Evolutionary conservation across 768 basidiomycete genomes (phyloP), one percentile per base, ranked within the genome.

Genomic region (Podaxis sp.): DNA sequence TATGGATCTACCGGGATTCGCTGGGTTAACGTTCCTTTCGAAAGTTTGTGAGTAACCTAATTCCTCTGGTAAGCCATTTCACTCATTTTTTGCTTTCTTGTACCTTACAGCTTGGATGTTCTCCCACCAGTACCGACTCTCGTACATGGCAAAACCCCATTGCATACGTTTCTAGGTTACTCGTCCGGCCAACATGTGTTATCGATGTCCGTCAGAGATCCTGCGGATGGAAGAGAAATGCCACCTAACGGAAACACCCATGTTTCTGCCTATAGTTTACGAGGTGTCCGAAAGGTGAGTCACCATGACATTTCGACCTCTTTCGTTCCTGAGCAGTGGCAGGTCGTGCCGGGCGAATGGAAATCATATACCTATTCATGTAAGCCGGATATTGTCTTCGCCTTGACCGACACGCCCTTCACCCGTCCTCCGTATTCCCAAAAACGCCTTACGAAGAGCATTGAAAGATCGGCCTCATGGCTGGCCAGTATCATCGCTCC

Each of bases 11-110:
- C 74, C 8, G 79, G 84, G 0, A 81, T 91, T 36, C 79, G 72
- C 61, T 90, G 89, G 83, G 72, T 90, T 0, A 81, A 89, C 63
- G 75, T 93, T 0, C 85, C 91, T 0, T 93, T 93, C 68, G 92
- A 94, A 74, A 82, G 86, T 19, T 94, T 93, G 92, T 93, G 73
- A 83, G 87, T 80, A 8, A 17, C 17, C 1, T 11, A 15, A 29
- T 2, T 55, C 8, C 29, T 40, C 5, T 24, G 41, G 57, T 63
- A 51, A 50, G 60, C 51, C 55, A 19, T 27, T 52, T 13, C 51
- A n/a, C 22, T 55, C 49, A 38, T 41, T 66, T 46, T 59, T 59
- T 55, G 36, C 19, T 51, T 38, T 29, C 57, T 49, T 62, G 19
- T 40, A 53, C 41, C 55, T 63, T 66, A 25, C 63, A 81, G 92